Conservation (phyloP, 805 yeast species). For the Spathaspora sp. region DNA sequence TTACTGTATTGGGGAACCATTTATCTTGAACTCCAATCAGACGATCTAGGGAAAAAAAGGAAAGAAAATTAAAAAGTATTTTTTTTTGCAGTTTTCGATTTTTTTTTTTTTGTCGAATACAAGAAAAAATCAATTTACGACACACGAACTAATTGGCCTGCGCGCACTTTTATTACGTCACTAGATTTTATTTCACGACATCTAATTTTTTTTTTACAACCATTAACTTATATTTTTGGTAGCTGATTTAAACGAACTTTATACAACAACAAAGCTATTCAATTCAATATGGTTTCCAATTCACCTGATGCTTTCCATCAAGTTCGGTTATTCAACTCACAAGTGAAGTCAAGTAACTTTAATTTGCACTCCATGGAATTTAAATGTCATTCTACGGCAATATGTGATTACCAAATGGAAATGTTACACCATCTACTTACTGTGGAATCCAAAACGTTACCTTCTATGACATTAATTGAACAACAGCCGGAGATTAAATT, state of each 20-base stretch:
- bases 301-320: conserved; percentile 31
- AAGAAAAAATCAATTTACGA: not conserved
- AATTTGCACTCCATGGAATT: conserved; percentile 45
- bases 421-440: conserved; percentile 31
- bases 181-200: not conserved
- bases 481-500: conserved; percentile 45
- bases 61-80: not conserved
- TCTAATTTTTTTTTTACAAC: not conserved
- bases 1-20: not conserved
- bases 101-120: not conserved
- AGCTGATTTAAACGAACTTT: not conserved
- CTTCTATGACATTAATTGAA: conserved; percentile 36
- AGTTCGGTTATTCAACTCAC: conserved; percentile 27
- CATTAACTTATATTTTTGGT: conserved; percentile 2
- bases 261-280: not conserved
- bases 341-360: conserved; percentile 36
- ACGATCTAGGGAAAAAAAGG: not conserved
- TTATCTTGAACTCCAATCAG: not conserved
- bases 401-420: conserved; percentile 45
- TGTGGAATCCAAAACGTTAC: conserved; percentile 24
- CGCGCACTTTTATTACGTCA: conserved; percentile 1
- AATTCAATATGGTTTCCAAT: conserved; percentile 5
- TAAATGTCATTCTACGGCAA: conserved; percentile 39
- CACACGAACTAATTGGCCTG: not conserved
- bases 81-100: not conserved